Evolutionary conservation across 805 yeast genomes (phyloP).

Genomic region (Spencermartinsiella europaea): DNA sequence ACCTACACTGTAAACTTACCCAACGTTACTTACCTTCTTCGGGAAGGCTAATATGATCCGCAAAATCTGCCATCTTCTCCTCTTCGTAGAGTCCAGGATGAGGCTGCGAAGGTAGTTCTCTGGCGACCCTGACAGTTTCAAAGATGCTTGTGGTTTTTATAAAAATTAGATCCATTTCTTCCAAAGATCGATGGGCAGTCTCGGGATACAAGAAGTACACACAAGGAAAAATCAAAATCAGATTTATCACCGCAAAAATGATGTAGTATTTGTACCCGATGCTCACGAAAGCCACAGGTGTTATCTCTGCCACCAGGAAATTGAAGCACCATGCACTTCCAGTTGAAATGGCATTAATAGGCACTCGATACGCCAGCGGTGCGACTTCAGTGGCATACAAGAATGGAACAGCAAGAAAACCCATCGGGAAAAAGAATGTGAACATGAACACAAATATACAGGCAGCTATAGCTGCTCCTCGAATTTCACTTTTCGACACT

Average conservation of each 20-base stretch:
- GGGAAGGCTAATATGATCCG: too few species aligned
- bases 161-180: constrained; percentile 62
- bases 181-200: constrained; percentile 67
- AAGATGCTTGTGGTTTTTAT: constrained; percentile 8
- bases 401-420: constrained; percentile 14
- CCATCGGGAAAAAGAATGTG: constrained; percentile 14
- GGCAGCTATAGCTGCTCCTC: constrained; percentile 14
- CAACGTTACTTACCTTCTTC: too few species aligned
- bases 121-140: constrained; percentile 9
- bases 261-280: constrained; percentile 52
- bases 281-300: constrained; percentile 47
- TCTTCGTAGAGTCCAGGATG: constrained; percentile 7
- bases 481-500: constrained; percentile 9
- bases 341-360: constrained; percentile 31
- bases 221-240: constrained; percentile 6
- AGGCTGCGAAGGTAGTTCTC: constrained; percentile 9
- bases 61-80: too few species aligned
- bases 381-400: constrained; percentile 52
- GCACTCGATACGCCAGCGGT: constrained; percentile 46
- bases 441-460: constrained; percentile 12
- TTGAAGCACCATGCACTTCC: constrained; percentile 43
- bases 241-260: constrained; percentile 42
- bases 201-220: constrained; percentile 67
- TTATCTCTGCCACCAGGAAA: constrained; percentile 49
- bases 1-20: too few species aligned